Conservation (phyloP, 148 eudicot species). For the Salicornia ramosissima region DNA sequence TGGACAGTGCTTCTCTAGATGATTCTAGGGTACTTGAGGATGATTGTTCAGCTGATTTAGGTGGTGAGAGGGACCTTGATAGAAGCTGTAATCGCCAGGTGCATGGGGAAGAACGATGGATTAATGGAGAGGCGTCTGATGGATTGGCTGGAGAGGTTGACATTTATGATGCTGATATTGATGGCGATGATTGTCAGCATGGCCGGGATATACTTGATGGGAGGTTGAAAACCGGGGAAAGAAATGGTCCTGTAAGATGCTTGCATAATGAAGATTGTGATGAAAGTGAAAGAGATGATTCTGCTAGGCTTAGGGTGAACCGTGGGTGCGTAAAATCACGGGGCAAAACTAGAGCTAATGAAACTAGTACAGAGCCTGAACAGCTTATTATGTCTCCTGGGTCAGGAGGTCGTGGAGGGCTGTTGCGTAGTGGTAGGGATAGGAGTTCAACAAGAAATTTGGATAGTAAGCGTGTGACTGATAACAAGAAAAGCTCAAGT, state of each 20-base stretch:
- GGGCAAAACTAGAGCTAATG: constrained; percentile 49
- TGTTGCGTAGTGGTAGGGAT: constrained; percentile 45
- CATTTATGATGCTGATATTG: constrained; percentile 36
- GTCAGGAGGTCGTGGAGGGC: constrained; percentile 62
- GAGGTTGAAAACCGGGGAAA: constrained; percentile 44
- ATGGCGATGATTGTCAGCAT: constrained; percentile 49
- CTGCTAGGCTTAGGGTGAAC: constrained; percentile 45
- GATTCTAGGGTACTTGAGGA: constrained; percentile 49
- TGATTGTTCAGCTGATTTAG: constrained; percentile 40
- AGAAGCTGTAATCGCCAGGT: constrained; percentile 28
- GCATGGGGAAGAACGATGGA: constrained; percentile 42
- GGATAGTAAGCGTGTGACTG: constrained; percentile 43
- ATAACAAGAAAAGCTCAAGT: constrained; percentile 32
- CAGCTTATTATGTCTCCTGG: constrained; percentile 53
- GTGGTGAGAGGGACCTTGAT: constrained; percentile 44
- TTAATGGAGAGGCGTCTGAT: constrained; percentile 39
- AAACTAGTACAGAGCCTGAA: constrained; percentile 50
- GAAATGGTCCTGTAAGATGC: constrained; percentile 42
- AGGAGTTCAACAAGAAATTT: constrained; percentile 36
- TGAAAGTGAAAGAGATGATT: constrained; percentile 54
- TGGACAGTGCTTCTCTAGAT: constrained; percentile 54
- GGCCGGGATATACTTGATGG: constrained; percentile 48
- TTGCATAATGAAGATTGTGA: constrained; percentile 52
- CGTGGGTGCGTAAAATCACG: constrained; percentile 45
- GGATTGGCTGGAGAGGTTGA: constrained; percentile 35